Percentiles rank a stretch among this genome's conserved stretches.
phyloP scores from a whole-genome alignment of 805 yeast species.

The Saccharomycopsis sp. region DNA sequence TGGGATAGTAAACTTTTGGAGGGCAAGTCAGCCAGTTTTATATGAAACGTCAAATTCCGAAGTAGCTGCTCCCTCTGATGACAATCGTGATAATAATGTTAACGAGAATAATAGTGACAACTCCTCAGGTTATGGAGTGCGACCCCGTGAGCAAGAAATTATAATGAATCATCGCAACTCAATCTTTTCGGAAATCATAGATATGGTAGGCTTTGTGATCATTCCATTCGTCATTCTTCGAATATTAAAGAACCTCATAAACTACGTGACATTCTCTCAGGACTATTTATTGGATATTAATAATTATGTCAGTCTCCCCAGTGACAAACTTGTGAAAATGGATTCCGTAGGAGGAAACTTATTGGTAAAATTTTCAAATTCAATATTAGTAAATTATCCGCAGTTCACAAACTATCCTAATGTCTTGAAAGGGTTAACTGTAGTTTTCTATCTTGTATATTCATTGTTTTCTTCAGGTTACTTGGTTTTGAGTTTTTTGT shows the following conservation, averaged over 20 bases:
- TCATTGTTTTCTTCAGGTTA: slow-evolving; percentile 4
- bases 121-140: not conserved
- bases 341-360: not conserved
- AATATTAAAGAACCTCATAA: slow-evolving; percentile 9
- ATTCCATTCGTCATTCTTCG: slow-evolving; percentile 9
- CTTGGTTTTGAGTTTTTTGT: slow-evolving; percentile 7
- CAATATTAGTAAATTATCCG: slow-evolving; percentile 8
- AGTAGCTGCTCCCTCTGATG: too few species aligned
- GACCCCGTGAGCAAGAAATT: too few species aligned
- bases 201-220: slow-evolving; percentile 13
- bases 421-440: slow-evolving; percentile 1
- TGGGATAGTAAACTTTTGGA: too few species aligned
- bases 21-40: too few species aligned
- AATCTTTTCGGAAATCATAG: slow-evolving; percentile 4
- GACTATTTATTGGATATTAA: slow-evolving; percentile 12
- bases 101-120: not conserved
- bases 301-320: slow-evolving; percentile 10
- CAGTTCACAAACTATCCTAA: slow-evolving; percentile 2
- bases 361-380: slow-evolving; percentile 14
- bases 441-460: slow-evolving; percentile 5
- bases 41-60: too few species aligned
- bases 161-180: slow-evolving; percentile 1
- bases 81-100: not conserved
- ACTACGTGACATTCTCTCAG: slow-evolving; percentile 17
- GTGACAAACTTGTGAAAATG: slow-evolving; percentile 3